Evolutionary conservation across 257 asterid genomes (phyloP), one percentile per base, ranked within the genome.

Genomic region (Ehretia macrophylla): DNA sequence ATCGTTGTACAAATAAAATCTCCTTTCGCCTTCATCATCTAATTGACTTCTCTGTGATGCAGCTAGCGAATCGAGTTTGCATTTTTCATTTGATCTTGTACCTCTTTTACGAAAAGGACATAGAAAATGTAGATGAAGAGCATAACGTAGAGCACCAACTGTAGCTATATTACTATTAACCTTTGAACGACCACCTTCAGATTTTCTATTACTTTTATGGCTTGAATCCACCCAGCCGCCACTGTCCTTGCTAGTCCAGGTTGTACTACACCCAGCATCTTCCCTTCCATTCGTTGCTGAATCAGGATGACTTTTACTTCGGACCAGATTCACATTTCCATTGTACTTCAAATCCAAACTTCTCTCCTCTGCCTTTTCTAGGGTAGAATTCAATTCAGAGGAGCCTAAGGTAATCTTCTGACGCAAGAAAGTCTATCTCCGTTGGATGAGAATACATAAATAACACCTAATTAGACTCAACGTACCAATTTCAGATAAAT

Each of bases 361-460:
- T 61, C 73, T 70, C 23, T 59, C 72, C 62, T 68, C 85, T 67
- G 73, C 80, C 65, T 70, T 75, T 53, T 53, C 78, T 60, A 61
- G 46, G 14, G 21, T 44, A 27, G 62, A 19, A 67, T 71, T 68
- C 42, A 73, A 63, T 44, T 73, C 83, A 53, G 80, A 68, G 55
- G 81, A 82, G 62, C 78, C 85, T 60, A 85, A 72, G 60, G 82
- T 77, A 32, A 81, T 80, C 84, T 74, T 83, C 72, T 85, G 95
- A 9, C 95, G 88, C 85, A 85, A 65, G 80, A 85, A 85, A 13
- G 95, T 85, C 95, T 85, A 84, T 54, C 62, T 49, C 10, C 20
- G 59, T 56, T 55, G 63, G 66, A 35, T 1, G n/a, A 27, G 42
- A 17, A 39, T 42, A 47, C n/a, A 62, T 49, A 21, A 35, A 37